Conservation (phyloP, 1,284 basidiomycete genomes). For the Austroboletus niveus region DNA sequence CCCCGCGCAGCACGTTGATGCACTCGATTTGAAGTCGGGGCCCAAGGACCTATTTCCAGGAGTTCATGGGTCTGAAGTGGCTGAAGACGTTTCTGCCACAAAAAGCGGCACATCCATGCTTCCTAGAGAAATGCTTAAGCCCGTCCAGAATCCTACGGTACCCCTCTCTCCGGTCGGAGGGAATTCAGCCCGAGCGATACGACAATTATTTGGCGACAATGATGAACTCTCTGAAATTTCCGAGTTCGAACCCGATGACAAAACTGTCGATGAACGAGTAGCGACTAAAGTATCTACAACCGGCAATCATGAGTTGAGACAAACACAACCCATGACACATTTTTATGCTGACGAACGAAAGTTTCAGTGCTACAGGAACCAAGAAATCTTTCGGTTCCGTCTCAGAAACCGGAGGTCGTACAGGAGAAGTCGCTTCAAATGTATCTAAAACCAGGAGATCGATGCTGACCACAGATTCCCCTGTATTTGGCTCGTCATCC, state of each 20-base stretch:
- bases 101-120: background rate
- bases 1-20: background rate
- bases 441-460: background rate
- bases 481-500: conserved; percentile 15
- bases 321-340: background rate
- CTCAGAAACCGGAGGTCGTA: background rate
- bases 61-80: background rate
- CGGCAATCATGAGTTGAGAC: background rate
- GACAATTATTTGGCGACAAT: background rate
- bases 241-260: conserved; percentile 18
- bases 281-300: background rate
- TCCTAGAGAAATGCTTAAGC: background rate
- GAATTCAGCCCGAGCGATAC: conserved; percentile 1
- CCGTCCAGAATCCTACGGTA: background rate
- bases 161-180: background rate
- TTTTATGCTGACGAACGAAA: background rate
- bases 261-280: background rate
- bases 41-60: conserved; percentile 1
- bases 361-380: background rate
- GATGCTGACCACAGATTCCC: conserved; percentile 1
- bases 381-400: background rate
- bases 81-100: background rate
- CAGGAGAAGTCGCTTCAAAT: background rate
- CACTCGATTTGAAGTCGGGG: background rate
- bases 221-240: conserved; percentile 32